Evolutionary conservation across 2,329 filamentous ascomycete species (phyloP).

Genomic region (Erysiphe pulchra): DNA sequence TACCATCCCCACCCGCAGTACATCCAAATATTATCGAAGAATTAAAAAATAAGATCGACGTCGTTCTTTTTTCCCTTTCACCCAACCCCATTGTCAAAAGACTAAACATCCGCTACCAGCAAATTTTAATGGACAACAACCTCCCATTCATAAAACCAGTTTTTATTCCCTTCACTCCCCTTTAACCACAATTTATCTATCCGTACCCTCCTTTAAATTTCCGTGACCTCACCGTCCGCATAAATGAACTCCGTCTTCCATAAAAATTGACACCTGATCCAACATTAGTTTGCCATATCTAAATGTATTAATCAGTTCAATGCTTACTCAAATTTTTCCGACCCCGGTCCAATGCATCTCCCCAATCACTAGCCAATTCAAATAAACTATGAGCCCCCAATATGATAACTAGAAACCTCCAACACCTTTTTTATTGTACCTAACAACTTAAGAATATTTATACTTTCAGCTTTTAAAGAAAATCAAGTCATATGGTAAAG

Average conservation of each 20-base stretch:
- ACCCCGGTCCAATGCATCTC: slow-evolving; percentile 1
- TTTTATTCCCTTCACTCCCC: neutral
- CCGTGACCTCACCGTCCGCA: slow-evolving; percentile 10
- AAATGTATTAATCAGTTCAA: neutral
- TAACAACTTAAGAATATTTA: slow-evolving; percentile 12
- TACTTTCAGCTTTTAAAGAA: slow-evolving; percentile 7
- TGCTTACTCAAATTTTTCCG: neutral
- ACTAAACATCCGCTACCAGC: too few relatives aligned
- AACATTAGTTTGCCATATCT: neutral
- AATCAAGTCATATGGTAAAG: slow-evolving; percentile 10
- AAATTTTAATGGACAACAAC: neutral
- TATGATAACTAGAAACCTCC: slow-evolving; percentile 9
- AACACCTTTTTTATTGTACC: slow-evolving; percentile 10
- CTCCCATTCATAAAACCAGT: neutral
- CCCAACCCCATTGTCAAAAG: too few relatives aligned
- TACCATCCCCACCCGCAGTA: too few relatives aligned
- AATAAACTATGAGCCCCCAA: slow-evolving; percentile 7
- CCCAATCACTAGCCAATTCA: slow-evolving; percentile 4
- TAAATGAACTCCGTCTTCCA: slow-evolving; percentile 14
- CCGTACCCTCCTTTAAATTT: slow-evolving; percentile 4
- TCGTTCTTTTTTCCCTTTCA: too few relatives aligned
- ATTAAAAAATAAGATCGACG: too few relatives aligned
- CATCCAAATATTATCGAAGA: too few relatives aligned
- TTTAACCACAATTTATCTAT: neutral
- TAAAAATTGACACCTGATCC: slow-evolving; percentile 4